Percentiles rank a stretch among this genome's conserved stretches.
These are phyloP conservation scores for Pelargonium citronellum DNA, from an alignment of 441 rosid genomes.

Conservation along the genomic window DNA sequence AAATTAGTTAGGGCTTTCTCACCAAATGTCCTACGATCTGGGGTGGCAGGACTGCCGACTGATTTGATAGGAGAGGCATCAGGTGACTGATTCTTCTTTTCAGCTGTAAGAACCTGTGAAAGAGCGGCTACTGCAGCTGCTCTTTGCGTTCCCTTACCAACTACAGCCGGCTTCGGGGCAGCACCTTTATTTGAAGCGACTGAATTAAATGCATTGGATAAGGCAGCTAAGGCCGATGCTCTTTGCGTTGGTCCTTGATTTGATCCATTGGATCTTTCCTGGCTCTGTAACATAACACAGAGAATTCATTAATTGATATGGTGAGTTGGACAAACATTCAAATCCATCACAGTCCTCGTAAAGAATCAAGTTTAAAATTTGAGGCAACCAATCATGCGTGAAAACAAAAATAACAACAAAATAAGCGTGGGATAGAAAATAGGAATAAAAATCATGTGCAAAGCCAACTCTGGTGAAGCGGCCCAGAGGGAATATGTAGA, in stretches of 20 bases:
- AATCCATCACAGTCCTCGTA: not conserved
- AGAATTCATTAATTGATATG: slow-evolving; percentile 12
- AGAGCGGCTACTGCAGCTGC: slow-evolving; percentile 99
- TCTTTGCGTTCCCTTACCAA: slow-evolving; percentile 76
- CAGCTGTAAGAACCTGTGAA: slow-evolving; percentile 88
- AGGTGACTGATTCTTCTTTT: slow-evolving; percentile 60
- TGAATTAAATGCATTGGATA: slow-evolving; percentile 71
- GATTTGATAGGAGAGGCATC: slow-evolving; percentile 59
- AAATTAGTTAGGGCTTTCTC: slow-evolving; percentile 22
- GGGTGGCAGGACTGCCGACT: slow-evolving; percentile 47
- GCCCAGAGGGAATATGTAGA: not conserved
- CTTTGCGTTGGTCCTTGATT: slow-evolving; percentile 80
- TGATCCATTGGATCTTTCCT: slow-evolving; percentile 61
- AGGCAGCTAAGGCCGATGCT: slow-evolving; percentile 96
- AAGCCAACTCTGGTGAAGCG: not conserved
- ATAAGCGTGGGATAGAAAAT: not conserved
- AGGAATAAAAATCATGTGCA: too few relatives aligned
- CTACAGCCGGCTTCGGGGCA: slow-evolving; percentile 43
- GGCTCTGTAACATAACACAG: slow-evolving; percentile 32
- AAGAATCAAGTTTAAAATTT: not conserved
- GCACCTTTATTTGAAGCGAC: slow-evolving; percentile 46
- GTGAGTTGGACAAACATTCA: not conserved
- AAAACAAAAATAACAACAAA: not conserved
- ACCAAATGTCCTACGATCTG: slow-evolving; percentile 39
- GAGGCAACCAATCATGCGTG: not conserved